These are phyloP conservation scores for Xylariaceae sp. DNA, from an alignment of 2,329 filamentous ascomycete species.

Conservation along the genomic window DNA sequence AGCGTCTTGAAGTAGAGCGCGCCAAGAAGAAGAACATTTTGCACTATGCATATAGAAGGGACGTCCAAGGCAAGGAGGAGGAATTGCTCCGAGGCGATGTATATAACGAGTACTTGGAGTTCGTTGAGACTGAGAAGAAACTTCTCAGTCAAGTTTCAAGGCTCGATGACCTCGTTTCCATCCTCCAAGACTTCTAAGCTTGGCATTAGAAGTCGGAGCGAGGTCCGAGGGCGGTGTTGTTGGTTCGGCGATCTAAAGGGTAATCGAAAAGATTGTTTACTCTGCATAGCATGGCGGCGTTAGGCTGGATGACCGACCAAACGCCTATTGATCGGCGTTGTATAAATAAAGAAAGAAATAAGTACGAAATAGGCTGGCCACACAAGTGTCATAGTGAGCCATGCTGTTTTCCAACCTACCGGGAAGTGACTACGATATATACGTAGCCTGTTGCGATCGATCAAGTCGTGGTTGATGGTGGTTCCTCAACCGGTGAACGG, in stretches of 20 bases:
- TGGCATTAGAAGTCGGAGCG: slow-evolving; percentile 15
- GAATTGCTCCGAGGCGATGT: slow-evolving; percentile 72
- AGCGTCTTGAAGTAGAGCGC: slow-evolving; percentile 73
- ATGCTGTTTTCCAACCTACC: not conserved
- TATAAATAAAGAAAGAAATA: slow-evolving; percentile 6
- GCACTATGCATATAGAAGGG: slow-evolving; percentile 74
- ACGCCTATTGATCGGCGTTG: slow-evolving; percentile 7
- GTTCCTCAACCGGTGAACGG: not conserved
- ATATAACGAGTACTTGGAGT: slow-evolving; percentile 55
- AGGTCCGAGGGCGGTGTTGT: not conserved
- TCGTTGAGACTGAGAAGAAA: slow-evolving; percentile 63
- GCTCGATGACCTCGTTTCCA: slow-evolving; percentile 77
- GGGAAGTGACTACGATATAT: not conserved
- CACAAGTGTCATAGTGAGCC: not conserved
- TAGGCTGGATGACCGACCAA: slow-evolving; percentile 15
- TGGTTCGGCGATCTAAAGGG: slow-evolving; percentile 3
- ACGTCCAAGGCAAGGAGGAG: slow-evolving; percentile 79
- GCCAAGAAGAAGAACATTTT: slow-evolving; percentile 67
- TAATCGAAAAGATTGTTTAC: slow-evolving; percentile 8
- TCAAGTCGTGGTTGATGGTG: not conserved
- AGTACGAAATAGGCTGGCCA: not conserved
- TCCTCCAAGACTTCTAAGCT: slow-evolving; percentile 63
- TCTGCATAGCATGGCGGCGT: slow-evolving; percentile 31
- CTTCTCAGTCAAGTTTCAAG: slow-evolving; percentile 73
- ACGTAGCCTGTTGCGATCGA: not conserved